phyloP scores from a whole-genome alignment of 768 basidiomycete species.

The Leccinum arenicola region DNA sequence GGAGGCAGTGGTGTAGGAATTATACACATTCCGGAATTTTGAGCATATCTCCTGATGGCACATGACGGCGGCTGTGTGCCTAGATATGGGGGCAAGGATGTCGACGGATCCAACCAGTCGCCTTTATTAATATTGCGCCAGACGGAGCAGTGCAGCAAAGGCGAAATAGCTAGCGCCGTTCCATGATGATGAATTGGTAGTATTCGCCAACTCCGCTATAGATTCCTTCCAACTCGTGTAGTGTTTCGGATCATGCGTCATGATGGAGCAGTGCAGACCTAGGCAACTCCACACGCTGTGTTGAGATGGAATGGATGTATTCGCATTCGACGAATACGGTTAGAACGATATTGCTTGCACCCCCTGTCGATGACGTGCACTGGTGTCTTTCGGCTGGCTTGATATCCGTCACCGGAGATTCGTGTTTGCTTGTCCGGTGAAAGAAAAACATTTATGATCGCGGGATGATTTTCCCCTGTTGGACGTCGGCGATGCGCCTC shows the following conservation, averaged over 20 bases:
- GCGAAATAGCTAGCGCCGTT: not conserved
- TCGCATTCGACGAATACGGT: slow-evolving; percentile 4
- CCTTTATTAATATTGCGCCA: not conserved
- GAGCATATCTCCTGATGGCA: not conserved
- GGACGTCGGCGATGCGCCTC: not conserved
- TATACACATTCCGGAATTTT: not conserved
- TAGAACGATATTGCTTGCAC: slow-evolving; percentile 1
- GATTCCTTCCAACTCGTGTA: not conserved
- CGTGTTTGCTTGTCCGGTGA: not conserved
- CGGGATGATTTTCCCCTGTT: not conserved
- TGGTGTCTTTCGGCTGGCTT: not conserved
- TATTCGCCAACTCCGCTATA: not conserved
- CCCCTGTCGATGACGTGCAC: slow-evolving; percentile 11
- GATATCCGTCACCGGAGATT: slow-evolving; percentile 5
- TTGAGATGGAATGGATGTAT: slow-evolving; percentile 3
- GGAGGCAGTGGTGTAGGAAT: not conserved
- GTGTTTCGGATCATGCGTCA: slow-evolving; percentile 14
- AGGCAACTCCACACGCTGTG: slow-evolving; percentile 4
- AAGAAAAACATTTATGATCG: not conserved
- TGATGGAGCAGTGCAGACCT: slow-evolving; percentile 3
- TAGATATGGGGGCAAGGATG: not conserved
- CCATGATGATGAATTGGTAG: not conserved
- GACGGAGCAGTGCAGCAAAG: slow-evolving; percentile 1
- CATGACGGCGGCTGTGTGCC: not conserved
- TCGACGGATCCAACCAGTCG: not conserved